Evolutionary conservation across 2,329 filamentous ascomycete genomes (phyloP), one percentile per base, ranked within the genome.

Genomic region (Fusarium beomiforme): DNA sequence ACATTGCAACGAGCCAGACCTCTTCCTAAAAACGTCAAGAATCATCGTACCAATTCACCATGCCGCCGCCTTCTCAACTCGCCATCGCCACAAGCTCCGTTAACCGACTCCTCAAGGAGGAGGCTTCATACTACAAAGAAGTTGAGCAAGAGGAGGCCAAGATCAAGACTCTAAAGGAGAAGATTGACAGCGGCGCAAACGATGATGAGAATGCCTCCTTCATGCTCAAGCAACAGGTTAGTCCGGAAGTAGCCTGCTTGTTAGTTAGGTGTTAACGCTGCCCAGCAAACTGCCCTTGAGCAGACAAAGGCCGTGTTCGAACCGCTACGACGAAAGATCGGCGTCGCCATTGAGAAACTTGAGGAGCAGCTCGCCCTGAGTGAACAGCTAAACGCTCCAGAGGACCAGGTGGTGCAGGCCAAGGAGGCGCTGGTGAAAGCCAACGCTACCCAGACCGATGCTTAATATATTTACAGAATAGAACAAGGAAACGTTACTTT

Each of bases 121-220:
- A 98, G 81, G 85, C 88, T 41, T 95, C 91, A 76, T 98, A 99
- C 84, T 92, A 95, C 85, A 92, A 92, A 79, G 96, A 99, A 81
- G 87, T 95, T 23, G 85, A 88, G 70, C 86, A 91, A 71, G 95
- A 98, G 79, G 87, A 93, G 75, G 87, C 88, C 67, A 89, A 92
- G 61, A 88, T 97, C 71, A 83, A 88, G 79, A 89, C 90, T 79
- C 86, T 97, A 21, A 86, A 91, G 79, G 84, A 86, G 46, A 89
- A 92, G 74, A 80, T 89, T 34, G 80, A 85, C 43, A 80, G 78
- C n/a, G 83, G 81, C 29, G 80, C 82, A 6, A 83, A 81, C 19
- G 85, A 88, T 57, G 87, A 88, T 12, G 92, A 92, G 74, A 97
- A 98, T 81, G 89, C 88, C 53, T 90, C 92, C 73, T 98, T 89